A percentile compares a stretch with the other conserved stretches of the same genome.
Conservation (phyloP, 1,284 basidiomycete genomes). For the Pyrrhoderma lamaoense region DNA sequence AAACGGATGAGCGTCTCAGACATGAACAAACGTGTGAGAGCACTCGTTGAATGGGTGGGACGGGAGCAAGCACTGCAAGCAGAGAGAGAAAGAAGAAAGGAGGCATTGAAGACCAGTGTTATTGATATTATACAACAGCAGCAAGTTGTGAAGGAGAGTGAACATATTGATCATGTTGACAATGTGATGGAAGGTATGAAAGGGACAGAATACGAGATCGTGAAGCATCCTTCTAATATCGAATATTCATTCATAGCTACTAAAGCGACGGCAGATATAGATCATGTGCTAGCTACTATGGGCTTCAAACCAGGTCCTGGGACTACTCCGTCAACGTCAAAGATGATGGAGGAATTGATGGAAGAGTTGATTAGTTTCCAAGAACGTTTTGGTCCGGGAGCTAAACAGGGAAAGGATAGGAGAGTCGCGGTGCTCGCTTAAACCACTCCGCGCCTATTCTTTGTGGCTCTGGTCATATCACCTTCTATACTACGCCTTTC, state of each 20-base stretch:
- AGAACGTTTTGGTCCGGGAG: constrained; percentile 67
- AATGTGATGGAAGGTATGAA: not conserved
- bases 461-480: too few relatives aligned
- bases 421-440: constrained; percentile 8
- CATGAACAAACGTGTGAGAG: constrained; percentile 93
- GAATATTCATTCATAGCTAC: not conserved
- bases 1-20: constrained; percentile 93
- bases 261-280: constrained; percentile 22
- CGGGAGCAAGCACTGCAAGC: constrained; percentile 73
- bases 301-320: constrained; percentile 17
- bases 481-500: too few relatives aligned
- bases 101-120: constrained; percentile 44
- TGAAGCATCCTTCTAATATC: too few relatives aligned
- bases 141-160: not conserved
- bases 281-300: constrained; percentile 16
- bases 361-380: constrained; percentile 82
- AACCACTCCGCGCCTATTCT: not conserved
- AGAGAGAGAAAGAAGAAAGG: constrained; percentile 63
- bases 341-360: constrained; percentile 84
- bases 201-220: too few relatives aligned
- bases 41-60: constrained; percentile 88
- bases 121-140: not conserved
- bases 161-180: not conserved
- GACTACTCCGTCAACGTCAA: constrained; percentile 45
- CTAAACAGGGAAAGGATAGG: constrained; percentile 51